These are phyloP conservation scores for Bryoerythrophyllum caledonicum DNA, from an alignment of 225 moss, liverwort and hornwort species.

Conservation along the genomic window DNA sequence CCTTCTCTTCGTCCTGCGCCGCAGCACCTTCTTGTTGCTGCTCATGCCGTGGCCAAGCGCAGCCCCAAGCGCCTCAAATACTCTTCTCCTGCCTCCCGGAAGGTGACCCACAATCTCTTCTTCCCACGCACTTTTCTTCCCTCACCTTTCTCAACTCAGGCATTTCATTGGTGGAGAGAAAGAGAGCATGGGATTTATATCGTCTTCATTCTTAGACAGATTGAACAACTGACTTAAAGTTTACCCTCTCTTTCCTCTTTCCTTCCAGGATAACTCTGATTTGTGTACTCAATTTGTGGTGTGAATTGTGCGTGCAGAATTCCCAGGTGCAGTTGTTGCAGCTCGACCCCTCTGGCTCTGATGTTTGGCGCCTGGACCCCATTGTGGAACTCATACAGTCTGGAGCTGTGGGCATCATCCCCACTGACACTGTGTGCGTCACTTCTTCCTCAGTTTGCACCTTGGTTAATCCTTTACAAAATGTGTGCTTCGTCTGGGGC, in stretches of 20 bases:
- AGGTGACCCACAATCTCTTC: constrained; percentile 42
- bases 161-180: too few relatives aligned
- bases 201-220: too few relatives aligned
- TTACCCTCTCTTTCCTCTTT: neutral
- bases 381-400: constrained; percentile 74
- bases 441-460: neutral
- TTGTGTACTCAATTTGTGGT: neutral
- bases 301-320: constrained; percentile 43
- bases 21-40: constrained; percentile 33
- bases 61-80: constrained; percentile 94
- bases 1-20: constrained; percentile 32
- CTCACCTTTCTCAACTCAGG: neutral
- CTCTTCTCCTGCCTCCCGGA: constrained; percentile 56
- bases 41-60: constrained; percentile 73
- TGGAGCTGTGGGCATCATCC: constrained; percentile 91
- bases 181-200: too few relatives aligned
- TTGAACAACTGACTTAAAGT: too few relatives aligned
- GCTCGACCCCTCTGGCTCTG: constrained; percentile 78
- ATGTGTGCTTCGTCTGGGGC: neutral
- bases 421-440: constrained; percentile 91
- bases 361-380: constrained; percentile 86
- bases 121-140: neutral
- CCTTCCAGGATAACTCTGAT: too few relatives aligned
- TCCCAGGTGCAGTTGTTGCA: constrained; percentile 66
- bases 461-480: neutral